Base-by-base conservation (phyloP, 441 rosid species). In the Daphne laureola region DNA sequence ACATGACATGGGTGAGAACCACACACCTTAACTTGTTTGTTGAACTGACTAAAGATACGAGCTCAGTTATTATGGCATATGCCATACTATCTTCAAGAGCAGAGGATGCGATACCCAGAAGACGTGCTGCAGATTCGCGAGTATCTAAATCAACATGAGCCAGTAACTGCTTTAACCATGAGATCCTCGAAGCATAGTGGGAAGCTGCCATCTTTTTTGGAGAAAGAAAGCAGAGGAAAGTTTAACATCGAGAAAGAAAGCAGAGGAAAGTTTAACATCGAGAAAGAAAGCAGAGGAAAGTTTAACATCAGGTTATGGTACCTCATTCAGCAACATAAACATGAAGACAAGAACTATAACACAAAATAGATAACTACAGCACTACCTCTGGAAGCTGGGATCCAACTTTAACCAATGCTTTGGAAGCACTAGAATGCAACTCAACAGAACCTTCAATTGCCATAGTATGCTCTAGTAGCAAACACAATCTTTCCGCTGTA, bases 61-160 rank as follows among this genome's bases (percentile, higher is more conserved):
- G 68, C 62, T 93, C 97, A 50, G 62, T 11, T 62, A 83, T 75
- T 63, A 93, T 78, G 47, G 76, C 77, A 58, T 85, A 72, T 58
- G 83, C 78, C 59, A 77, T 73, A 35, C 78, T 4, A 42, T 63
- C 59, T 17, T 93, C 67, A 61, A 87, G 86, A 67, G 87, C 77
- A 73, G 97, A 89, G 48, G 90, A 87, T 72, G 95, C 89, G 53
- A 93, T 78, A 57, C 99, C 99, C 55, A 93, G 92, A 58, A 93
- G 74, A 54, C 96, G 96, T 35, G 96, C 87, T n/a, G 77, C 82
- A 63, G 90, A 82, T 73, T 93, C 97, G 66, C 97, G 97, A 36
- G 97, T 85, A 74, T 85, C 85, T 49, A 79, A 62, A 77, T 89
- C 90, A 47, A 85, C 73, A 54, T 93, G 96, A 69, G 71, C 80